These are phyloP conservation scores for Nakazawaea holstii DNA, from an alignment of 805 yeast genomes.

Conservation along the genomic window DNA sequence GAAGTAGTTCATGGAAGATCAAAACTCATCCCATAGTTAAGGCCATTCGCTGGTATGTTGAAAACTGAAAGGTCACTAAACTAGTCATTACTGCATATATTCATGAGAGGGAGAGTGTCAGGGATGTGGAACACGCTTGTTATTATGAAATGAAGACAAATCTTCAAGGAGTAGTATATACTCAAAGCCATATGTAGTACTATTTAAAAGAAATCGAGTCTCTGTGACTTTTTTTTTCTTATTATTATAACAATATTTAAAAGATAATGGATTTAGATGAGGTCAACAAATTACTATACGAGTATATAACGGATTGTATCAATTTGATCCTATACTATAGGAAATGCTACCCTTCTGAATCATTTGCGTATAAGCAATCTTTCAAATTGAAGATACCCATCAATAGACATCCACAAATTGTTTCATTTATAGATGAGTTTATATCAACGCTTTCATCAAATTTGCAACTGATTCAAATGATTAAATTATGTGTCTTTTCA, in stretches of 20 bases:
- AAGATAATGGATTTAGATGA: constrained; percentile 17
- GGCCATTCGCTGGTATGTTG: no score
- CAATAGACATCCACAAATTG: constrained; percentile 42
- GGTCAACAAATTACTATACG: constrained; percentile 33
- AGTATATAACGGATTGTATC: constrained; percentile 43
- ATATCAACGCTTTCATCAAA: not conserved
- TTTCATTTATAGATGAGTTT: constrained; percentile 29
- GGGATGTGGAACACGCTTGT: not conserved
- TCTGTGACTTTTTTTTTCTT: not conserved
- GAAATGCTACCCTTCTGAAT: constrained; percentile 44
- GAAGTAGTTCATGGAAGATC: no score
- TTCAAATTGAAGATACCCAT: constrained; percentile 38
- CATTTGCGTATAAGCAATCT: constrained; percentile 38
- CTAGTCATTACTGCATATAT: no score
- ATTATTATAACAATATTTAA: not conserved
- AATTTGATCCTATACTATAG: constrained; percentile 53
- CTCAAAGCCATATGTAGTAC: no score
- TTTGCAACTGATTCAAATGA: not conserved
- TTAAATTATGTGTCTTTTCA: not conserved
- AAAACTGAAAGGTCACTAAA: no score
- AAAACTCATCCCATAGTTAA: no score
- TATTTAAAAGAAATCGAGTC: no score
- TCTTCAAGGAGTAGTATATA: no score
- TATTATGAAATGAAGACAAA: not conserved
- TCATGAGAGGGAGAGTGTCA: no score